Base-by-base conservation (phyloP, 192 early-diverging fungal species). In the Coemansia sp. region DNA sequence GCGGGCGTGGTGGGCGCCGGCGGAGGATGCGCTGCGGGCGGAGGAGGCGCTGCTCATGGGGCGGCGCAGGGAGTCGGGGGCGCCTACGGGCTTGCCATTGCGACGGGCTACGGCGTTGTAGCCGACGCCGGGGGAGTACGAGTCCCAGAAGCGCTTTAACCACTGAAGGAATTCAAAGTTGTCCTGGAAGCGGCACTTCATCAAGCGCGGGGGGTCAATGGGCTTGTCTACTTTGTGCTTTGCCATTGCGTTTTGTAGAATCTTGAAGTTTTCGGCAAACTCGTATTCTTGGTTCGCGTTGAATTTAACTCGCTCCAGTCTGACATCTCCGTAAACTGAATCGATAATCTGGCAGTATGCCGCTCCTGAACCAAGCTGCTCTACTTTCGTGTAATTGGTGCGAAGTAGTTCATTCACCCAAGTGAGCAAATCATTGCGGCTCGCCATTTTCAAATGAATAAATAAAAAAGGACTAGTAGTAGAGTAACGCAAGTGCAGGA, bases 81-180 rank as follows among this genome's bases (percentile, higher is more conserved):
- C 75, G 1, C 79, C 77, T 1, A 68, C 77, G 0, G 68, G 43
- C 45, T 73, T 77, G 23, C 79, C 83, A 36, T 77, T 74, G 47
- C 94, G 86, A 34, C 95, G 84, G 16, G 79, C 88, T 6, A 86
- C 65, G 10, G 94, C 92, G 73, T 97, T 93, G 75, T 96, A 99
- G 18, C 66, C 66, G 18, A 88, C 88, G n/a, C 91, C 90, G 21
- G 93, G 88, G 74, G 84, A 93, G 74, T 93, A 90, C 26, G 85
- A 82, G 72, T 99, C 94, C 95, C 94, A 96, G 78, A 86, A 95
- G 64, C 88, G 88, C 68, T 94, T 97, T 64, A 95, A 62, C 93
- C 95, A 99, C 69, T 99, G 97, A 73, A 97, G 72, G 72, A 99
- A 96, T 86, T 97, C 95, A 59, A 99, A 86, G 76, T 99, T 99